Evolutionary conservation across 2,329 filamentous ascomycete species (phyloP), one percentile per base, ranked within the genome.

Genomic region (Paracamarosporium sp.): DNA sequence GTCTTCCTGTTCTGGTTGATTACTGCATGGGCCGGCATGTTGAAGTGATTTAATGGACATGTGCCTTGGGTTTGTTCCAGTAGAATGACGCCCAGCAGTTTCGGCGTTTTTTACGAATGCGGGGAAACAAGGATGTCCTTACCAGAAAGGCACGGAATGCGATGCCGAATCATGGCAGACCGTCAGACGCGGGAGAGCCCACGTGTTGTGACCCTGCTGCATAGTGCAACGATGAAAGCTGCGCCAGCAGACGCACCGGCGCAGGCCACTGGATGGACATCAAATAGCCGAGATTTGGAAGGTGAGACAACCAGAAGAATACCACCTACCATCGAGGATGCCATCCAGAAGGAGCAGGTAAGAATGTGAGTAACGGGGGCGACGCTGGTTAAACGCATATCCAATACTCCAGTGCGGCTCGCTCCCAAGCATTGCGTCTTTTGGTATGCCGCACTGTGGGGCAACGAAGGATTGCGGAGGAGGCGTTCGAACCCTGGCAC

Each of bases 381-480:
- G 43, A 40, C 46, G 40, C 30, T 53, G 60, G 56, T 33, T 64
- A 63, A 61, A 45, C 17, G 41, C 54, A 52, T 64, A 55, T 50
- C 56, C 52, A 48, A 50, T 46, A 51, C 46, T 22, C 50, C 38
- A 20, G 20, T 52, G 25, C 33, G 48, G 30, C 38, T 50, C 48
- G 31, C 31, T 33, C 2, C 44, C 43, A 50, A 20, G 53, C 35
- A 27, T 50, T 41, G 53, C 52, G n/a, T 36, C 45, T 35, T 56
- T 54, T 51, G 62, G 58, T 60, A 62, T 67, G 63, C 66, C 69
- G 63, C 64, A 65, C 66, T 67, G 67, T 67, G 66, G 69, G 68
- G 67, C 59, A 65, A 67, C 62, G 52, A 64, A 63, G 62, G 59
- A 67, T 57, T 69, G 68, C 67, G 70, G 70, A 70, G 69, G 70